Percentiles rank a stretch among this genome's conserved stretches.
These are phyloP conservation scores for Cladorrhinum sp. DNA, from an alignment of 2,329 filamentous ascomycete genomes.

Conservation along the genomic window DNA sequence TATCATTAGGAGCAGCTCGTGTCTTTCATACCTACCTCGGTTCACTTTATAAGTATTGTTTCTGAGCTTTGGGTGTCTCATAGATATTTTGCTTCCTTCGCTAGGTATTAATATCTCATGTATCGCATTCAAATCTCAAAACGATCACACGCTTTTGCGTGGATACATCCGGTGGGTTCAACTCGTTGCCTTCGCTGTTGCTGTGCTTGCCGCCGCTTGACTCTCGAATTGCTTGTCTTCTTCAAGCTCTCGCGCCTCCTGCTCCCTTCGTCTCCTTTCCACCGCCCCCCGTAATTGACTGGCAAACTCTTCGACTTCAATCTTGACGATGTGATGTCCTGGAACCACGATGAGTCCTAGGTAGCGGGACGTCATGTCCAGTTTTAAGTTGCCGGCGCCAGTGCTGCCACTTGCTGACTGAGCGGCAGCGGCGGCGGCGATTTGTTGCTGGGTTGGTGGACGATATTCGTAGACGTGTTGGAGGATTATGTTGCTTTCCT, in stretches of 20 bases:
- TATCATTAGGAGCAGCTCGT: too few relatives aligned
- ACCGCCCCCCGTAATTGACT: conserved; percentile 45
- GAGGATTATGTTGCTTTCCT: conserved; percentile 89
- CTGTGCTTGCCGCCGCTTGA: not conserved
- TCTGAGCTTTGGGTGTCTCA: too few relatives aligned
- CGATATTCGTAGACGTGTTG: conserved; percentile 87
- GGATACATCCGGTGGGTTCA: too few relatives aligned
- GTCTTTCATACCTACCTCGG: too few relatives aligned
- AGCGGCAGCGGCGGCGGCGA: conserved; percentile 13
- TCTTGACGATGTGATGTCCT: conserved; percentile 77
- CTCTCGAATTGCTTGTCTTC: not conserved
- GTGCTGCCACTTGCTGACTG: not conserved
- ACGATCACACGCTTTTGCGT: too few relatives aligned
- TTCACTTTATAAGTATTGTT: too few relatives aligned
- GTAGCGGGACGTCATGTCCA: conserved; percentile 80
- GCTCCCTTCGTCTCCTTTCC: not conserved
- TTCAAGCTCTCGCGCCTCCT: not conserved
- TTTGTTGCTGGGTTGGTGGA: conserved; percentile 56
- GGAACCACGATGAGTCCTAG: conserved; percentile 89
- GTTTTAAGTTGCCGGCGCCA: conserved; percentile 46
- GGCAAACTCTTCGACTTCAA: conserved; percentile 78
- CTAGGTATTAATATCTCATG: too few relatives aligned
- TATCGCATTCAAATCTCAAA: too few relatives aligned
- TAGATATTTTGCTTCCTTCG: too few relatives aligned
- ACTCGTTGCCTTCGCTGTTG: too few relatives aligned